Evolutionary conservation across 352 stramenopile genomes (phyloP).

Genomic region (Phytopythium vexans): DNA sequence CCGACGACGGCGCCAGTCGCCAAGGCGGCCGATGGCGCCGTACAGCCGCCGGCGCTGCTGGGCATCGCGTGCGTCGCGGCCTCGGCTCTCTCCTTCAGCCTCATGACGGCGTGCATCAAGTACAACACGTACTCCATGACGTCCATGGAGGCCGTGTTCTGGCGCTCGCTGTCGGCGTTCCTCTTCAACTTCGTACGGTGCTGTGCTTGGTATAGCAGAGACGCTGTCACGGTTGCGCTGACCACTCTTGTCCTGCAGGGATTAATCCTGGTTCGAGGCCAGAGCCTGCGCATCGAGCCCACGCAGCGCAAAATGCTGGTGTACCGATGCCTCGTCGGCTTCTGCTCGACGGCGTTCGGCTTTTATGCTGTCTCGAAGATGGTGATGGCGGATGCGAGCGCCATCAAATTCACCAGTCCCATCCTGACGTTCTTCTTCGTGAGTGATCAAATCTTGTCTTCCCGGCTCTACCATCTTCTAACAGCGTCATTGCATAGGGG

Average conservation of each 20-base stretch:
- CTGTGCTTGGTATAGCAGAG: neutral
- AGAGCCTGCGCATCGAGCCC: slow-evolving; percentile 33
- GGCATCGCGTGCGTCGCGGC: slow-evolving; percentile 53
- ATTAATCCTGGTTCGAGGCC: slow-evolving; percentile 11
- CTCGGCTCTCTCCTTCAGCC: slow-evolving; percentile 70
- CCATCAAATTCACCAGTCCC: slow-evolving; percentile 54
- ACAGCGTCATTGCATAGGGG: slow-evolving; percentile 4
- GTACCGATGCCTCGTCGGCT: slow-evolving; percentile 53
- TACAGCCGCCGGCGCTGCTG: slow-evolving; percentile 42
- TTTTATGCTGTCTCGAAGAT: slow-evolving; percentile 77
- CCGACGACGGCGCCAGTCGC: neutral
- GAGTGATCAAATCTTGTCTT: slow-evolving; percentile 1
- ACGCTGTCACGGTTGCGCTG: neutral
- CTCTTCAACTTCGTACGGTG: slow-evolving; percentile 34
- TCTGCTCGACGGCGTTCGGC: slow-evolving; percentile 57
- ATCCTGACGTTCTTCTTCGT: slow-evolving; percentile 67
- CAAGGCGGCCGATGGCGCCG: slow-evolving; percentile 1
- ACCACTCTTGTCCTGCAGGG: slow-evolving; percentile 1
- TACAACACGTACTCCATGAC: slow-evolving; percentile 64
- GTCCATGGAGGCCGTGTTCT: slow-evolving; percentile 76
- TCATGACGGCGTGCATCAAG: slow-evolving; percentile 80
- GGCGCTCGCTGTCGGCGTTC: slow-evolving; percentile 50
- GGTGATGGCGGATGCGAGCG: slow-evolving; percentile 66
- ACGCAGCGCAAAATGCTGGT: slow-evolving; percentile 46
- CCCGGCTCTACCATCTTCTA: neutral